These are phyloP conservation scores for Pedinophyceae sp. DNA, from an alignment of 139 green algal species.

Conservation along the genomic window DNA sequence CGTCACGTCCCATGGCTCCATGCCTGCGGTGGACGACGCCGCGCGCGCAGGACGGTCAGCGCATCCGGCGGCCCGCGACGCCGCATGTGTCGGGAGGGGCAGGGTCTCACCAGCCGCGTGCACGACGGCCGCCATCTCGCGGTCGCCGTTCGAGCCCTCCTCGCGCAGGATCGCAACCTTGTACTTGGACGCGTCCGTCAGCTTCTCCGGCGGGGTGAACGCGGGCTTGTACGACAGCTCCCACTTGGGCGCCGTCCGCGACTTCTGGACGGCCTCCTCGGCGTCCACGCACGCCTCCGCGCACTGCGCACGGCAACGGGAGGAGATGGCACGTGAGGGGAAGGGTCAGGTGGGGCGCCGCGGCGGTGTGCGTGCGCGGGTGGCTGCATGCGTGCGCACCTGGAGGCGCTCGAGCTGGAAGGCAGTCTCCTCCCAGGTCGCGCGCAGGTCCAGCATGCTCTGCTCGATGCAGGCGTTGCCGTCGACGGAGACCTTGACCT, in stretches of 20 bases:
- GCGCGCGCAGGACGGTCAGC: too few relatives aligned
- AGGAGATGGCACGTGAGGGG: too few relatives aligned
- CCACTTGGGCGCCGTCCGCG: constrained; percentile 52
- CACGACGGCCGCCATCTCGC: constrained; percentile 88
- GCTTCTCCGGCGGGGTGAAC: constrained; percentile 46
- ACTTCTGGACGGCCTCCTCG: constrained; percentile 46
- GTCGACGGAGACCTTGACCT: constrained; percentile 10
- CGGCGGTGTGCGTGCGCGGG: too few relatives aligned
- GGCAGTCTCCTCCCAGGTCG: constrained; percentile 84
- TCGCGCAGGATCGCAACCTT: constrained; percentile 83
- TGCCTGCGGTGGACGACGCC: too few relatives aligned
- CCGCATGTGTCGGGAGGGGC: too few relatives aligned
- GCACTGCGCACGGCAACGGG: constrained; percentile 41
- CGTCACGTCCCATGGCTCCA: constrained; percentile 94
- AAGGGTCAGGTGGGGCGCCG: too few relatives aligned
- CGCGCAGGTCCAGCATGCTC: constrained; percentile 39
- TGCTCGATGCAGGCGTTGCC: constrained; percentile 20
- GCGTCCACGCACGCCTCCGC: constrained; percentile 59
- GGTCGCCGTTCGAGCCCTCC: constrained; percentile 93
- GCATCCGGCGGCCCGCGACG: too few relatives aligned
- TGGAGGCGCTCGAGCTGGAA: constrained; percentile 85
- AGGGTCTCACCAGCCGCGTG: constrained; percentile 21
- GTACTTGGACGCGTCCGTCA: constrained; percentile 40
- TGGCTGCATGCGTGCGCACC: too few relatives aligned
- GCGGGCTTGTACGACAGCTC: constrained; percentile 55